Percentiles rank a stretch among this genome's conserved stretches.
These are phyloP conservation scores for Ceratobasidium theobromae DNA, from an alignment of 1,284 basidiomycete species.

Conservation along the genomic window DNA sequence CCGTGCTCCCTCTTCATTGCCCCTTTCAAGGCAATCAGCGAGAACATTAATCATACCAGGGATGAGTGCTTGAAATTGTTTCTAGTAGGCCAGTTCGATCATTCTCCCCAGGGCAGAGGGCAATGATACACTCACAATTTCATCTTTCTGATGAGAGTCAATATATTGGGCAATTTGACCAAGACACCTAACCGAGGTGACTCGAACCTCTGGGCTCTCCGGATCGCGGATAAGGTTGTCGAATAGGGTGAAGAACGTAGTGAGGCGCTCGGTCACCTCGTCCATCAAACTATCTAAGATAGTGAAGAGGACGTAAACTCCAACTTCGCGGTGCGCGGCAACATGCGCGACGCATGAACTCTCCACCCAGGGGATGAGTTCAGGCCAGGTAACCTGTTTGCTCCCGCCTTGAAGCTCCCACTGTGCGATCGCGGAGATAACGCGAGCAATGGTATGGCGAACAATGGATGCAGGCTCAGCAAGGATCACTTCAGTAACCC, in stretches of 20 bases:
- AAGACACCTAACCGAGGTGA: slow-evolving; percentile 85
- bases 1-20: slow-evolving; percentile 81
- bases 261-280: slow-evolving; percentile 77
- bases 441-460: slow-evolving; percentile 86
- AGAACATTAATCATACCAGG: slow-evolving; percentile 91
- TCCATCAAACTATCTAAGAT: slow-evolving; percentile 92
- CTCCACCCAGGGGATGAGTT: slow-evolving; percentile 87
- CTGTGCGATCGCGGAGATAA: slow-evolving; percentile 90
- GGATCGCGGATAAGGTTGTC: slow-evolving; percentile 78
- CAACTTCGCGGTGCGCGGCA: slow-evolving; percentile 84
- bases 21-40: slow-evolving; percentile 80
- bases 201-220: slow-evolving; percentile 86
- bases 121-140: slow-evolving; percentile 62
- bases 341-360: slow-evolving; percentile 71
- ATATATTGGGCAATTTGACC: slow-evolving; percentile 95
- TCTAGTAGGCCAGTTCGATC: slow-evolving; percentile 48
- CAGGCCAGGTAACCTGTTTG: slow-evolving; percentile 72
- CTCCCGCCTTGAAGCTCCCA: slow-evolving; percentile 69
- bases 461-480: slow-evolving; percentile 81
- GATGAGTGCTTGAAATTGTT: slow-evolving; percentile 86
- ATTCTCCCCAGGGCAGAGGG: neutral
- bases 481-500: slow-evolving; percentile 79
- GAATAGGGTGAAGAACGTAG: slow-evolving; percentile 83
- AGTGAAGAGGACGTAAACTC: slow-evolving; percentile 88
- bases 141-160: slow-evolving; percentile 81